A percentile compares a stretch with the other conserved stretches of the same genome.
Evolutionary conservation across 371 early-diverging fungal species (phyloP).

Genomic region (Ordospora pajunii): DNA sequence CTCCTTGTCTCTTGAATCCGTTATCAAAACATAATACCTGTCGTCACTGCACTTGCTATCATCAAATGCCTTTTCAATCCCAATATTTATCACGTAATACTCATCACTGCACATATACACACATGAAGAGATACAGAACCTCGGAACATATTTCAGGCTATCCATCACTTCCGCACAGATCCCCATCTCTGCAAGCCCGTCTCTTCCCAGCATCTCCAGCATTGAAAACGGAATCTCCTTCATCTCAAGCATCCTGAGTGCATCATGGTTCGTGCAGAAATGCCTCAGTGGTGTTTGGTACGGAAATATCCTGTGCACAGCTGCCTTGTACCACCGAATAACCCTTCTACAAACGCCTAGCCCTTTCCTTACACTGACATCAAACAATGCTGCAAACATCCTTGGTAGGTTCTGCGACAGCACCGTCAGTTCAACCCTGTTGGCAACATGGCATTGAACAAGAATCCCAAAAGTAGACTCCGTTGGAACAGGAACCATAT

Average conservation of each 20-base stretch:
- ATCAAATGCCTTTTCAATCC: neutral
- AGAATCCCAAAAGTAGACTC: neutral
- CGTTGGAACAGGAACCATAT: neutral
- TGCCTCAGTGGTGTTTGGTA: conserved; percentile 2
- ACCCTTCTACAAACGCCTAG: neutral
- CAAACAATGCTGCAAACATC: neutral
- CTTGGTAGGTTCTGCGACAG: neutral
- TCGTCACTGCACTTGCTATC: neutral
- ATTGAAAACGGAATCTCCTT: neutral
- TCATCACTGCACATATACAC: neutral
- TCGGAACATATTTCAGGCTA: neutral
- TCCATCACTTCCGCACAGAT: neutral
- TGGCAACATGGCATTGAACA: neutral
- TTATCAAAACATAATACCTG: conserved; percentile 3
- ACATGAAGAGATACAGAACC: neutral
- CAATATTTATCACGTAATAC: neutral
- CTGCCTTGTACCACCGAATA: neutral
- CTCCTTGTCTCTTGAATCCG: neutral
- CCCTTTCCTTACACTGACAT: neutral
- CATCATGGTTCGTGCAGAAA: neutral
- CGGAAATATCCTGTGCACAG: neutral
- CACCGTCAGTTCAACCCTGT: neutral
- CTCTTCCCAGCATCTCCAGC: neutral
- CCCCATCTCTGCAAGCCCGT: neutral
- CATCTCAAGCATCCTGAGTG: neutral